phyloP scores from a whole-genome alignment of 805 yeast genomes.

The Saccharomycopsis synnaedendra region DNA sequence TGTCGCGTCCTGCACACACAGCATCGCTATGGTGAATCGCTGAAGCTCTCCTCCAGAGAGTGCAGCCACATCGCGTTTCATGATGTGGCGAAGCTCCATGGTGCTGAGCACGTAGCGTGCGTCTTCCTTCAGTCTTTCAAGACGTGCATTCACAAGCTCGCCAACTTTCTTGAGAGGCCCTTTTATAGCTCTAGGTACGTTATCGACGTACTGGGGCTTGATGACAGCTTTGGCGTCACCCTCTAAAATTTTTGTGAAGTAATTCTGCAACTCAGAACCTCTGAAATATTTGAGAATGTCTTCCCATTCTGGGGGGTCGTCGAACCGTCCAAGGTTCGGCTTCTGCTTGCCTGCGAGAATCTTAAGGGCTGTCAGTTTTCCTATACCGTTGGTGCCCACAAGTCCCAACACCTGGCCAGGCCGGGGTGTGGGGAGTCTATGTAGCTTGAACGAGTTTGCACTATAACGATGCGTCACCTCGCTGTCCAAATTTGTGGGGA shows the following conservation, averaged over 20 bases:
- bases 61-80: constrained; percentile 80
- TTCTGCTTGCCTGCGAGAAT: constrained; percentile 95
- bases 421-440: constrained; percentile 95
- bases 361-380: constrained; percentile 94
- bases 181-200: constrained; percentile 91
- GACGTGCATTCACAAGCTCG: constrained; percentile 63
- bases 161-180: constrained; percentile 84
- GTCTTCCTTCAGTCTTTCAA: constrained; percentile 52
- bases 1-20: constrained; percentile 88
- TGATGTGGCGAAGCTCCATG: constrained; percentile 64
- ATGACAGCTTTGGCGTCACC: constrained; percentile 93
- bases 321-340: constrained; percentile 90
- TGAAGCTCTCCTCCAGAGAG: constrained; percentile 98
- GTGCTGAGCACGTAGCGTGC: constrained; percentile 55
- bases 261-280: constrained; percentile 96
- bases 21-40: constrained; percentile 96
- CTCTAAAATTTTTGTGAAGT: constrained; percentile 86
- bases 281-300: constrained; percentile 85
- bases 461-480: constrained; percentile 96
- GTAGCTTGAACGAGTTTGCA: constrained; percentile 94
- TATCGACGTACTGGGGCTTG: constrained; percentile 98
- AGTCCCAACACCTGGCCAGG: constrained; percentile 98
- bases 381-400: constrained; percentile 99
- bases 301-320: constrained; percentile 96
- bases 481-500: constrained; percentile 87